Base-by-base conservation (phyloP, 1,284 basidiomycete species). In the Bjerkandera adusta region DNA sequence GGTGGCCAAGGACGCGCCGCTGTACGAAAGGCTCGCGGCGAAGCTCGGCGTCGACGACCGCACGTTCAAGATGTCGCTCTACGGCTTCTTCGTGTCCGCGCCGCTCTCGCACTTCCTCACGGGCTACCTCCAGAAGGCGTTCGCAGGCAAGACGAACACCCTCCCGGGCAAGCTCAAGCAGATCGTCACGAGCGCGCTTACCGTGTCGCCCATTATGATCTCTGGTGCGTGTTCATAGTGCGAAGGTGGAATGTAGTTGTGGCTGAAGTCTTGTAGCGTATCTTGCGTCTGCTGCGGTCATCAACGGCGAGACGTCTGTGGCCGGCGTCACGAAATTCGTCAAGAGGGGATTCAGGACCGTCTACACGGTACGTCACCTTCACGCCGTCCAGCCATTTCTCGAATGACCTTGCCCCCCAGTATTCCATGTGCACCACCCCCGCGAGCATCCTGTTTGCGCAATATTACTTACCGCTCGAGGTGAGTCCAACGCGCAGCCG, bases 41-140 rank as follows among this genome's bases (percentile, higher is more conserved):
- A 67, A 68, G 39, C 67, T 73, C 13, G 82, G 83, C 57, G 63
- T 91, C 36, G 73, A 87, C 59, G 41, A 66, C 39, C 82, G 79
- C 55, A 86, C 89, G 6, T 48, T 87, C 55, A 90, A 92, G 68
- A 91, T 94, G 85, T 85, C 81, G 3, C 48, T 87, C 22, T 94
- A 92, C 59, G 92, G 92, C 54, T 84, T 88, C 69, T 75, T 87
- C 54, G 75, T 93, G 44, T 90, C 89, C n/a, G 92, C 91, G 4
- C 92, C 92, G 2, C 64, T 94, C 33, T 76, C 82, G 36, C 92
- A 94, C 61, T 67, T 77, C 62, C 79, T 93, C 51, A 76, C 89
- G 29, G 81, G 83, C 42, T 57, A 74, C 24, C 68, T 94, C 43
- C 89, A 92, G 64, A 83, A 77, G 53, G 76, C 76, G 4, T 93